Conservation (phyloP, 2,329 filamentous ascomycete genomes). For the Neopestalotiopsis clavispora region DNA sequence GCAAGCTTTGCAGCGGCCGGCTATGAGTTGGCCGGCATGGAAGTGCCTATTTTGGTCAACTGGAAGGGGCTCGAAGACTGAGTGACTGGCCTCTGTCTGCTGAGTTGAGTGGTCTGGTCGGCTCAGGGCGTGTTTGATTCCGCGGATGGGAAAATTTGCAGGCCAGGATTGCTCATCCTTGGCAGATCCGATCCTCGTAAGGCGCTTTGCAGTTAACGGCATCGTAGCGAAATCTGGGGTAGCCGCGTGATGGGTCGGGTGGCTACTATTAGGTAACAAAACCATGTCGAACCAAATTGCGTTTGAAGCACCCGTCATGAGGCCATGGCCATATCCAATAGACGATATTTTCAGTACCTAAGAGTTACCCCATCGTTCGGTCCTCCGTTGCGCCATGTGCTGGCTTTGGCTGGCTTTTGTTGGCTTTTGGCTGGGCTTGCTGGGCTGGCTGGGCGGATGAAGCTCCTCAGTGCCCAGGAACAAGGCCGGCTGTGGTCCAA, state of each 20-base stretch:
- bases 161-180: conserved; percentile 10
- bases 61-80: neutral
- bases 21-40: conserved; percentile 5
- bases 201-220: conserved; percentile 24
- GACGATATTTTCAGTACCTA: conserved; percentile 17
- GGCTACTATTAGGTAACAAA: conserved; percentile 21
- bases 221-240: conserved; percentile 22
- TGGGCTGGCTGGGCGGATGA: neutral
- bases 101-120: neutral
- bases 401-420: too few relatives aligned
- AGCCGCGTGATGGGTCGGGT: conserved; percentile 22
- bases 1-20: conserved; percentile 10
- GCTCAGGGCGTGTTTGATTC: neutral
- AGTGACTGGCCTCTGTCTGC: neutral
- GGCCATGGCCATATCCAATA: conserved; percentile 7
- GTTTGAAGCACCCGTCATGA: conserved; percentile 16
- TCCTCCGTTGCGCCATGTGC: neutral
- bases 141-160: conserved; percentile 17
- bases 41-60: conserved; percentile 4
- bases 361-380: conserved; percentile 20
- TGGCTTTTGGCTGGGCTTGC: too few relatives aligned
- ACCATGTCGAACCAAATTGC: conserved; percentile 7
- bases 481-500: conserved; percentile 7
- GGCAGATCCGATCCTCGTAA: conserved; percentile 17
- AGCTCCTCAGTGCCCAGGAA: conserved; percentile 4